These are phyloP conservation scores for Hortaea werneckii DNA, from an alignment of 2,329 filamentous ascomycete genomes.

Conservation along the genomic window DNA sequence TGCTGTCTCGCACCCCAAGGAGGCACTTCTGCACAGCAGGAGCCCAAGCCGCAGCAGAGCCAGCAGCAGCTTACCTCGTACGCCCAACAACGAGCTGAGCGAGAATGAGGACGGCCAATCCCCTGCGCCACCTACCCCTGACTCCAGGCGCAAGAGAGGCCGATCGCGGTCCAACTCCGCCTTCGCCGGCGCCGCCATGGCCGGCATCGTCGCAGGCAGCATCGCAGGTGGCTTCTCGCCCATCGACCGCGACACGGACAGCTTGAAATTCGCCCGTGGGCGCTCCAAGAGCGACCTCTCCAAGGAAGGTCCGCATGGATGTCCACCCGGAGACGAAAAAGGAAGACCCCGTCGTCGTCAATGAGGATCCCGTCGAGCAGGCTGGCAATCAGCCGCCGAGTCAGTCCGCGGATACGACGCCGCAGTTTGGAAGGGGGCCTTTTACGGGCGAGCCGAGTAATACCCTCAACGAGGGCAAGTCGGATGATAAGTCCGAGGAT, in stretches of 20 bases:
- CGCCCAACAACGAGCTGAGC: slow-evolving; percentile 47
- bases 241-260: slow-evolving; percentile 36
- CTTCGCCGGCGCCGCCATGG: slow-evolving; percentile 68
- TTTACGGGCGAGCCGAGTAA: slow-evolving; percentile 30
- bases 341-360: slow-evolving; percentile 37
- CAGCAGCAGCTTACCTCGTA: slow-evolving; percentile 54
- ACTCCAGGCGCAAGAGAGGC: slow-evolving; percentile 47
- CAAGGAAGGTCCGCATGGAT: slow-evolving; percentile 28
- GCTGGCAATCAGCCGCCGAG: slow-evolving; percentile 30
- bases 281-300: slow-evolving; percentile 14
- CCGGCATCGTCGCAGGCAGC: slow-evolving; percentile 69
- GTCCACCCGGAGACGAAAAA: slow-evolving; percentile 40
- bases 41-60: slow-evolving; percentile 53
- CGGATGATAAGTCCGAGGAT: not conserved
- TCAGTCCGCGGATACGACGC: slow-evolving; percentile 35
- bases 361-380: slow-evolving; percentile 28
- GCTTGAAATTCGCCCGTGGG: slow-evolving; percentile 29
- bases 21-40: slow-evolving; percentile 54
- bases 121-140: slow-evolving; percentile 38
- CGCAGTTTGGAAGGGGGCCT: slow-evolving; percentile 33
- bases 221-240: slow-evolving; percentile 66
- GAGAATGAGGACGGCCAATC: slow-evolving; percentile 30
- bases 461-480: not conserved
- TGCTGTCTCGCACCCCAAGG: slow-evolving; percentile 63
- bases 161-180: slow-evolving; percentile 64